A percentile compares a stretch with the other conserved stretches of the same genome.
These are phyloP conservation scores for Dactylonectria macrodidyma DNA, from an alignment of 2,329 filamentous ascomycete species.

Conservation along the genomic window DNA sequence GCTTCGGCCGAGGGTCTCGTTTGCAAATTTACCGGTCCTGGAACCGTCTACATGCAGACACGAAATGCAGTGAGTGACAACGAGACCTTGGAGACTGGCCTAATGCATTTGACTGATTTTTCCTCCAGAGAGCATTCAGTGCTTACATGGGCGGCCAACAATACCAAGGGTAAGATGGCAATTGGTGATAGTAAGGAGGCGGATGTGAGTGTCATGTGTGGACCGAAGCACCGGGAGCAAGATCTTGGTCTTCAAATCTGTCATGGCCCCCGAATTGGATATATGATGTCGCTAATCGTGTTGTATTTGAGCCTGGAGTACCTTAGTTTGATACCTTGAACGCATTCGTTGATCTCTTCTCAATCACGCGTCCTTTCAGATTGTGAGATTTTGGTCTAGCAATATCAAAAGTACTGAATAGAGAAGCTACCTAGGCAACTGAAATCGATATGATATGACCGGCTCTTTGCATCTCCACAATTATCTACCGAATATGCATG, in stretches of 20 bases:
- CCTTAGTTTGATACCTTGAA: slow-evolving; percentile 37
- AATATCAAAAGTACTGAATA: neutral
- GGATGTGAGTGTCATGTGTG: neutral
- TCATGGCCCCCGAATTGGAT: neutral
- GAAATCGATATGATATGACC: no score
- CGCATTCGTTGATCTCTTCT: slow-evolving; percentile 8
- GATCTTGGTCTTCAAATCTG: neutral
- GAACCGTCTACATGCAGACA: slow-evolving; percentile 93
- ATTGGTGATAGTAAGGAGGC: neutral
- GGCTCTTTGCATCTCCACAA: no score
- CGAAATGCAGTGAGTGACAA: slow-evolving; percentile 78
- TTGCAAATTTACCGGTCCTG: slow-evolving; percentile 94
- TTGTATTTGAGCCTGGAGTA: slow-evolving; percentile 36
- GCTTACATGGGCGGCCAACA: slow-evolving; percentile 67
- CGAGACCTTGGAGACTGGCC: neutral
- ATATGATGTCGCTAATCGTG: slow-evolving; percentile 12
- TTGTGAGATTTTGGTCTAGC: neutral
- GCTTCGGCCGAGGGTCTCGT: slow-evolving; percentile 89
- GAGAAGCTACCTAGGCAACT: neutral
- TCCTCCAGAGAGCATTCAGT: slow-evolving; percentile 63
- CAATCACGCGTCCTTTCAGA: neutral
- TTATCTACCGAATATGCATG: no score
- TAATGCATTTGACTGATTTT: slow-evolving; percentile 26
- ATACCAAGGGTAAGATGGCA: slow-evolving; percentile 46
- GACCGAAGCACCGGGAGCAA: slow-evolving; percentile 4